Evolutionary conservation across 805 yeast genomes (phyloP).

Genomic region (Zygoascus tannicola): DNA sequence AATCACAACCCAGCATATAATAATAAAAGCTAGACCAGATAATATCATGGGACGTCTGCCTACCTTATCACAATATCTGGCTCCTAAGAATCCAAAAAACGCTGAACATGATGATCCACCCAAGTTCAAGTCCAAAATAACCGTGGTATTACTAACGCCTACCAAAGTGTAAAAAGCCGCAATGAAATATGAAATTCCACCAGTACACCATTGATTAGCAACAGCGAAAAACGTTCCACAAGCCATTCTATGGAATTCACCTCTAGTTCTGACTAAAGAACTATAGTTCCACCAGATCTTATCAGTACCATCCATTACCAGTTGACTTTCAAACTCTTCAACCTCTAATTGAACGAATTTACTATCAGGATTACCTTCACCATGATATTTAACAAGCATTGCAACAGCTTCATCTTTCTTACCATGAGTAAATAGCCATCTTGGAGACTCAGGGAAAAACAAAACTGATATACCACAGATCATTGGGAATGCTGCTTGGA

Average conservation of each 20-base stretch:
- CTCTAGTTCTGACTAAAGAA: constrained; percentile 11
- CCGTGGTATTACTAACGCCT: constrained; percentile 11
- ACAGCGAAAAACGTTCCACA: constrained; percentile 11
- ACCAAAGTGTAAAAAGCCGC: constrained; percentile 13
- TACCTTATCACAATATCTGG: constrained; percentile 20
- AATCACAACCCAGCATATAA: constrained; percentile 30
- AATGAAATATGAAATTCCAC: constrained; percentile 15
- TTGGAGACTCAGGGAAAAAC: constrained; percentile 18
- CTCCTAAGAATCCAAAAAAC: constrained; percentile 16
- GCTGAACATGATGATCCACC: constrained; percentile 7
- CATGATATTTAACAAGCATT: constrained; percentile 15
- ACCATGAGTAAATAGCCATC: constrained; percentile 17
- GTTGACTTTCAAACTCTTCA: constrained; percentile 13
- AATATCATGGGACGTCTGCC: constrained; percentile 26
- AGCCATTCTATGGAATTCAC: constrained; percentile 15
- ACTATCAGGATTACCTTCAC: constrained; percentile 11
- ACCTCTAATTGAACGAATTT: constrained; percentile 13
- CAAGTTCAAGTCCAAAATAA: constrained; percentile 19
- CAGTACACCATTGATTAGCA: constrained; percentile 11
- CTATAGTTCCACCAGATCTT: constrained; percentile 18
- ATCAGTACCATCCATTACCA: constrained; percentile 15
- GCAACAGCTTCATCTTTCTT: constrained; percentile 14
- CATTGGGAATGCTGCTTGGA: constrained; percentile 9
- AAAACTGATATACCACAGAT: constrained; percentile 33
- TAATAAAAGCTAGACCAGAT: constrained; percentile 16